phyloP scores from a whole-genome alignment of 1,284 basidiomycete species.

The Uromyces viciae-fabae region DNA sequence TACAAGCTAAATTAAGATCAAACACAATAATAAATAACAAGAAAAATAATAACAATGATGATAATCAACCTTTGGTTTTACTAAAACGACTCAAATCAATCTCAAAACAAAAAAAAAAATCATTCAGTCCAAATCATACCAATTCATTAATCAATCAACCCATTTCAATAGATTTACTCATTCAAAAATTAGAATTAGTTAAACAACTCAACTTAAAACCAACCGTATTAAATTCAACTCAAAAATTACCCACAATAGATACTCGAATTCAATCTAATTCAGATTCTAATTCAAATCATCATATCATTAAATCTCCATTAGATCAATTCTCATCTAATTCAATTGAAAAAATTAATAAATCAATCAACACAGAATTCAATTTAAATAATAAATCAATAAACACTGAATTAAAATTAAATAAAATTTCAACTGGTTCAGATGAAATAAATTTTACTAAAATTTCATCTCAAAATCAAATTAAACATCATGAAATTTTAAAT shows the following conservation, averaged over 20 bases:
- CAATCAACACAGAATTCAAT: too few relatives aligned
- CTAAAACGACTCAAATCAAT: conserved; percentile 39
- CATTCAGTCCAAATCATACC: neutral
- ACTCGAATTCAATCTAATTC: neutral
- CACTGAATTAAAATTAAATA: too few relatives aligned
- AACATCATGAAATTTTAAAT: too few relatives aligned
- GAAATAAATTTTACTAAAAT: too few relatives aligned
- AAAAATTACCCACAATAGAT: neutral
- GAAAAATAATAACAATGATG: conserved; percentile 4
- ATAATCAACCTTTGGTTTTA: conserved; percentile 28
- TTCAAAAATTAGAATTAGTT: conserved; percentile 21
- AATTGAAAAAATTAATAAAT: too few relatives aligned
- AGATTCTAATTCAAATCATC: too few relatives aligned
- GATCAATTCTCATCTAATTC: too few relatives aligned
- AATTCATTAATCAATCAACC: neutral
- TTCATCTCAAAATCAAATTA: too few relatives aligned
- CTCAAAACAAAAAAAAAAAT: neutral
- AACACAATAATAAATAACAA: neutral
- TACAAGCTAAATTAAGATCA: neutral
- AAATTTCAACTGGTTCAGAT: too few relatives aligned
- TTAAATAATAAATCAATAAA: too few relatives aligned
- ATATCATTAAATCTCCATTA: too few relatives aligned
- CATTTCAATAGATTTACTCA: neutral
- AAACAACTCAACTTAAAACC: neutral
- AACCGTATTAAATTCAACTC: neutral